phyloP scores from a whole-genome alignment of 2,329 filamentous ascomycete genomes.

The Camillea tinctor region DNA sequence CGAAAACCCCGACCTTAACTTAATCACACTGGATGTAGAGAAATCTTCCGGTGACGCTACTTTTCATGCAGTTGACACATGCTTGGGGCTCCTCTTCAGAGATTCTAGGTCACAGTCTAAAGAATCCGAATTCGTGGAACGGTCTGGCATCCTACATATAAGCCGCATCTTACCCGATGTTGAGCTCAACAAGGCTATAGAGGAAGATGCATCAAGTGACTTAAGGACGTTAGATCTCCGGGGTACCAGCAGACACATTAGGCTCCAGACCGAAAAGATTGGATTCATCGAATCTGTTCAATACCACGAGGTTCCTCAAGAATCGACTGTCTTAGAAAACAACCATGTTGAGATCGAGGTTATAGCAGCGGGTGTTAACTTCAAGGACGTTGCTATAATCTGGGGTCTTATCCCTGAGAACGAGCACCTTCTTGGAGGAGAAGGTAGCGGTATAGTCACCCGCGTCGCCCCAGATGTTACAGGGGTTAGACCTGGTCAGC shows the following conservation, averaged over 20 bases:
- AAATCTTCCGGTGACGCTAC: constrained; percentile 13
- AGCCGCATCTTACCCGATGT: constrained; percentile 28
- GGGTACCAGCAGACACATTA: constrained; percentile 9
- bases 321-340: constrained; percentile 12
- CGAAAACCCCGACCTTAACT: constrained; percentile 13
- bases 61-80: too few relatives aligned
- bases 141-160: constrained; percentile 25
- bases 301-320: constrained; percentile 5
- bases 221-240: constrained; percentile 12
- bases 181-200: constrained; percentile 18
- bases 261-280: constrained; percentile 10
- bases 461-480: constrained; percentile 9
- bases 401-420: constrained; percentile 24
- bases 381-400: constrained; percentile 35
- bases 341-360: constrained; percentile 35
- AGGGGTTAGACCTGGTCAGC: constrained; percentile 18
- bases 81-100: constrained; percentile 19
- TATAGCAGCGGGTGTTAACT: constrained; percentile 37
- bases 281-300: constrained; percentile 26
- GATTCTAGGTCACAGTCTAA: neutral
- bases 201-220: constrained; percentile 3
- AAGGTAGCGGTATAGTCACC: constrained; percentile 17
- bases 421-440: constrained; percentile 19
- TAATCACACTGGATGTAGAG: constrained; percentile 19
- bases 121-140: constrained; percentile 32